Percentiles rank a stretch among this genome's conserved stretches.
Conservation (phyloP, 148 eudicot genomes). For the Cornus kousa region DNA sequence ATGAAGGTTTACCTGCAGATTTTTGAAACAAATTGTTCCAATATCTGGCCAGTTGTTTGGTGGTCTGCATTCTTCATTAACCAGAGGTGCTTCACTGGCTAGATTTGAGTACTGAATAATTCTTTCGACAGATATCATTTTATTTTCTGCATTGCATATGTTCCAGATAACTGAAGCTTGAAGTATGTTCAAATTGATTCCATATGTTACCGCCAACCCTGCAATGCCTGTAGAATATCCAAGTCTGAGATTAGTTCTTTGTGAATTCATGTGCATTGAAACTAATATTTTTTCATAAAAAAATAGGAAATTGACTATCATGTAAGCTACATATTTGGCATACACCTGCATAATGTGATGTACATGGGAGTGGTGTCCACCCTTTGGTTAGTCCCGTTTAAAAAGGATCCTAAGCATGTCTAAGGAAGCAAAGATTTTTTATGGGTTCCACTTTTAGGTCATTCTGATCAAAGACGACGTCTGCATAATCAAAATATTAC, state of each 20-base stretch:
- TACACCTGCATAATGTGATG: background rate
- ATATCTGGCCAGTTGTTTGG: conserved; percentile 76
- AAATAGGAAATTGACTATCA: background rate
- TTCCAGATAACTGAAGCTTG: conserved; percentile 99
- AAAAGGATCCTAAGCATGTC: background rate
- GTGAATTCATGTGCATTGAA: background rate
- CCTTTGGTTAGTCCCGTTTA: background rate
- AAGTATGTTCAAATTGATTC: conserved; percentile 81
- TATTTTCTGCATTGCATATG: conserved; percentile 94
- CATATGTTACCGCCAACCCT: conserved; percentile 94
- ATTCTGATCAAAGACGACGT: background rate
- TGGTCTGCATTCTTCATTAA: conserved; percentile 60
- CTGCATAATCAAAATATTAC: background rate
- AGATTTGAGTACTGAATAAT: conserved; percentile 89
- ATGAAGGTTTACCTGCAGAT: conserved; percentile 61
- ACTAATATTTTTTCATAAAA: background rate
- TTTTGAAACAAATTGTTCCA: conserved; percentile 74
- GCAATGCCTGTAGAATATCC: conserved; percentile 74
- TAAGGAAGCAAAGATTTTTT: background rate
- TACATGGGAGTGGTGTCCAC: background rate
- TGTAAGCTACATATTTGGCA: background rate
- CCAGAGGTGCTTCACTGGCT: conserved; percentile 77
- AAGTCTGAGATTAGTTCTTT: background rate
- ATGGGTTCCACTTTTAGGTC: background rate
- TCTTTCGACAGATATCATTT: conserved; percentile 97